Base-by-base conservation (phyloP, 2,329 filamentous ascomycete genomes). In the Monilinia fructigena region DNA sequence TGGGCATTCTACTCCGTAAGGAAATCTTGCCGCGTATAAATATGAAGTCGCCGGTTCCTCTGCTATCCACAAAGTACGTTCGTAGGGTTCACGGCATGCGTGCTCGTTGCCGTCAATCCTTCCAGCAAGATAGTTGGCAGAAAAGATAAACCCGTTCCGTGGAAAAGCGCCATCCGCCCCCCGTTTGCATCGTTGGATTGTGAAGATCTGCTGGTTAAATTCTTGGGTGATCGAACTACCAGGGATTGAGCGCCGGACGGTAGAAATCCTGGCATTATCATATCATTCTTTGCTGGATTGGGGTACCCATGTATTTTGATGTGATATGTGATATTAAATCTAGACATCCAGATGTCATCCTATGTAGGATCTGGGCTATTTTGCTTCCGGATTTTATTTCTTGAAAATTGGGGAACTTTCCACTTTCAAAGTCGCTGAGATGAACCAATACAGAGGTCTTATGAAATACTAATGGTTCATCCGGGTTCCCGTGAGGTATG, bases 401-500 rank as follows among this genome's bases (percentile, higher is more conserved):
- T 42, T 12, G 14, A 28, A 45, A 26, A n/a, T 12, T 45, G 0
- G 55, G 23, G 1, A 4, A 45, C 18, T 45, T 23, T 3, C 8
- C 55, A 18, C 20, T 3, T 2, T 2, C 11, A 12, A 31, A 58
- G 4, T 58, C 38, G 16, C 11, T 16, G 16, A 5, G 5, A 12
- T 23, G 20, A 14, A 28, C 20, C 14, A 7, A 20, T 6, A 28
- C 28, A 6, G 40, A 7, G 38, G 38, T 28, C 18, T 20, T 16
- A 5, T 23, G 16, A 6, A 28, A 45, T 1, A 6, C 0, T 28
- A 18, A 28, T 42, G 31, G 31, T 35, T 8, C 7, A 1, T 14
- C 1, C 8, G 11, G 1, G 1, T 42, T 1, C 2, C 2, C 1
- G 10, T 11, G 6, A 20, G 16, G 7, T 6, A 28, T n/a, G 4